A percentile compares a stretch with the other conserved stretches of the same genome.
Evolutionary conservation across 1,284 basidiomycete genomes (phyloP).

Genomic region (Xanthoconium separans): DNA sequence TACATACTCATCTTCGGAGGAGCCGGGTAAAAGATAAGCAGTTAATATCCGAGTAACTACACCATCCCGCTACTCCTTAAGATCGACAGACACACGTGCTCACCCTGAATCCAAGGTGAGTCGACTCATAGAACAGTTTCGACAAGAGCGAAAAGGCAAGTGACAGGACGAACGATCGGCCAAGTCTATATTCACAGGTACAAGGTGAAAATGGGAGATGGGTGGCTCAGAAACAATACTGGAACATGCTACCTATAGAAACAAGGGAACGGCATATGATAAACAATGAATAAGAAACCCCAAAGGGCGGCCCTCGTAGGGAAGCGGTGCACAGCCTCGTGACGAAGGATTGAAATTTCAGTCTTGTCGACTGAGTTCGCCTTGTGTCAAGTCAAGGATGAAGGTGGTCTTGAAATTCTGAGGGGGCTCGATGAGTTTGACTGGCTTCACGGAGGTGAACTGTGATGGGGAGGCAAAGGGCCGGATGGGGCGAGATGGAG

Average conservation of each 20-base stretch:
- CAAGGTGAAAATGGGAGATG: neutral
- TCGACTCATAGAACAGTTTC: neutral
- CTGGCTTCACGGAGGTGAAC: slow-evolving; percentile 35
- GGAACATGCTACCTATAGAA: slow-evolving; percentile 18
- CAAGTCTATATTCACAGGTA: slow-evolving; percentile 7
- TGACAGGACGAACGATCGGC: neutral
- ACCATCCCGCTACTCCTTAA: neutral
- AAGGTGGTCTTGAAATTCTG: slow-evolving; percentile 67
- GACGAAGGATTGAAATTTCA: slow-evolving; percentile 29
- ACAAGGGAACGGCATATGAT: slow-evolving; percentile 19
- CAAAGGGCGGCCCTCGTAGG: slow-evolving; percentile 1
- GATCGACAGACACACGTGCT: neutral
- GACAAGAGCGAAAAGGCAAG: neutral
- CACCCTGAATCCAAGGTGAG: neutral
- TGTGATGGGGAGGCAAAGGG: slow-evolving; percentile 67
- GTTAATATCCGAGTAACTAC: neutral
- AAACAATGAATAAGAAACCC: slow-evolving; percentile 25
- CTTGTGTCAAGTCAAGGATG: slow-evolving; percentile 75
- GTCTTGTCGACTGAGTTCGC: slow-evolving; percentile 73
- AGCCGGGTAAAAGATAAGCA: neutral
- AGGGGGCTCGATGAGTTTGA: slow-evolving; percentile 76
- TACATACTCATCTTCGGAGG: neutral
- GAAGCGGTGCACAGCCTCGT: neutral
- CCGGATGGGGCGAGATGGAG: slow-evolving; percentile 67
- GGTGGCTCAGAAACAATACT: slow-evolving; percentile 12